A percentile compares a stretch with the other conserved stretches of the same genome.
These are phyloP conservation scores for Xylaria venustula DNA, from an alignment of 495 filamentous ascomycete species.

Conservation along the genomic window DNA sequence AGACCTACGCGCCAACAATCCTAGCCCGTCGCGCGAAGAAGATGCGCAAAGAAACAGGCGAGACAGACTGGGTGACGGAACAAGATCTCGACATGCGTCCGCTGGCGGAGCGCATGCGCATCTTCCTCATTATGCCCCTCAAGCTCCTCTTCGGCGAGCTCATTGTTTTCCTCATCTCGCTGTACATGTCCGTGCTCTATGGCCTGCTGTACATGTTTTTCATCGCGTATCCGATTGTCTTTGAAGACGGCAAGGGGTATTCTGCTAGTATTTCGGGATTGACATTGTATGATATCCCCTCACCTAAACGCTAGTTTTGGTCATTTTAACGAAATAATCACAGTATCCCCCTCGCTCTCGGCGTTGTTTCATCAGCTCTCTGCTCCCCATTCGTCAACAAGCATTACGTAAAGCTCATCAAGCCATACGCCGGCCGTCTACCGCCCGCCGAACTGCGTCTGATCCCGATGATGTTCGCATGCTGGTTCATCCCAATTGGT, in stretches of 20 bases:
- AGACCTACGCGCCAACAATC: conserved; percentile 75
- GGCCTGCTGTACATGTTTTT: conserved; percentile 84
- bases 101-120: conserved; percentile 57
- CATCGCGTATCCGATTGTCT: conserved; percentile 78
- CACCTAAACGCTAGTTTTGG: background rate
- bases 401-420: conserved; percentile 64
- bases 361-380: conserved; percentile 58
- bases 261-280: conserved; percentile 69
- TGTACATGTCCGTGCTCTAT: conserved; percentile 80
- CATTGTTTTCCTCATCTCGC: conserved; percentile 72
- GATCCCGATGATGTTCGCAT: conserved; percentile 82
- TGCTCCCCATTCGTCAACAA: conserved; percentile 74
- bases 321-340: no score
- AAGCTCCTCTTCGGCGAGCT: conserved; percentile 76
- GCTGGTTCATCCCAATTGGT: conserved; percentile 75
- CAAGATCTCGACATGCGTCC: conserved; percentile 69
- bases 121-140: conserved; percentile 75
- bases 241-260: conserved; percentile 70
- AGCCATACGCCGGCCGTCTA: conserved; percentile 56
- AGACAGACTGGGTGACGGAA: conserved; percentile 65
- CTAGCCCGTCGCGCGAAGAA: conserved; percentile 64
- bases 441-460: conserved; percentile 75
- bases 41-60: conserved; percentile 64
- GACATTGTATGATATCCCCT: conserved; percentile 58
- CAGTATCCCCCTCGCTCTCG: conserved; percentile 28